Conservation (phyloP, 169 alveolate genomes). For the Eimeria falciformis region DNA sequence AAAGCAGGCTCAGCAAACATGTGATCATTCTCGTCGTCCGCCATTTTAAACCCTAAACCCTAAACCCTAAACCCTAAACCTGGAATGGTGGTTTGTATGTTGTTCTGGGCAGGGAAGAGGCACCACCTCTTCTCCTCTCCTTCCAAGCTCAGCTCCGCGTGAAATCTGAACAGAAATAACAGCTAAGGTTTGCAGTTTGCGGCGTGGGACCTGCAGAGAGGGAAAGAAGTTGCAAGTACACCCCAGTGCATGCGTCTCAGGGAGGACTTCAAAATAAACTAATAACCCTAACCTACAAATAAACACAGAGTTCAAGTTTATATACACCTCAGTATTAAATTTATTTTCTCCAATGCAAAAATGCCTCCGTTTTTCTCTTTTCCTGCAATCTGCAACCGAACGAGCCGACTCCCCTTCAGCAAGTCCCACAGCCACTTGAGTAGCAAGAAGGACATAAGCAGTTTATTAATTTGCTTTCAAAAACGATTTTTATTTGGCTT, state of each 20-base stretch:
- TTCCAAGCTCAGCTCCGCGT: neutral
- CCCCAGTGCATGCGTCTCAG: neutral
- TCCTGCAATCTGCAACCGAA: no score
- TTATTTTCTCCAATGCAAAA: no score
- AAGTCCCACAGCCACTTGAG: no score
- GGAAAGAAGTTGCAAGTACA: neutral
- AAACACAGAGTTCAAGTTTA: neutral
- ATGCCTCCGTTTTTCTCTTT: no score
- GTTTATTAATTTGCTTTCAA: neutral
- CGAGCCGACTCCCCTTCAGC: no score
- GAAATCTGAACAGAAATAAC: neutral
- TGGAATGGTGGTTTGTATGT: neutral
- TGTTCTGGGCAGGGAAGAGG: no score
- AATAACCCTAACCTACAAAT: neutral
- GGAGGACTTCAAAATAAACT: neutral
- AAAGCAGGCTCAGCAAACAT: constrained; percentile 33
- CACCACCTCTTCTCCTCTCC: neutral
- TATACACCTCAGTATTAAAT: no score
- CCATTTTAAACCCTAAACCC: constrained; percentile 38
- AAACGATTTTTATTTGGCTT: no score
- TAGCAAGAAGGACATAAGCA: neutral
- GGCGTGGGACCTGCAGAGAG: neutral
- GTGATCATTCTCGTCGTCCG: constrained; percentile 67
- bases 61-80: neutral
- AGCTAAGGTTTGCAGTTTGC: neutral